Evolutionary conservation across 2,329 filamentous ascomycete species (phyloP), one percentile per base, ranked within the genome.

Genomic region (Pseudogymnoascus pannorum): DNA sequence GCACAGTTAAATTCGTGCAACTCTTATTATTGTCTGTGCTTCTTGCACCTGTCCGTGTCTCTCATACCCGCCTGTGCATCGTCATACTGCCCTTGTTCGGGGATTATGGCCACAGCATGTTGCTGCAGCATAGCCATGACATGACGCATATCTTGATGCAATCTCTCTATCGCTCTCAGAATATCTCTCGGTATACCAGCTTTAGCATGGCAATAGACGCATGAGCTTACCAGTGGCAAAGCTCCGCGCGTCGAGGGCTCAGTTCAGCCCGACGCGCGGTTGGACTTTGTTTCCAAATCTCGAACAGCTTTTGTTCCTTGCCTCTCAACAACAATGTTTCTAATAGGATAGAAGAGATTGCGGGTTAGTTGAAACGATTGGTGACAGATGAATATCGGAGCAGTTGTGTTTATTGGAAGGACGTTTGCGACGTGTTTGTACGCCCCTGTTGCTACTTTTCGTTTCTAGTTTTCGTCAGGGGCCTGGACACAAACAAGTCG

Each of bases 401-500:
- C 24, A 16, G 24, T 16, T 54, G 24, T 31, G 48, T 54, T 54
- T 31, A 54, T 54, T 31, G 29, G 26, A 31, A 18, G 20, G 26
- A 54, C 48, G 48, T 54, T 54, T 54, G 48, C 48, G 48, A 31
- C 24, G 48, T 54, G 48, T 54, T 54, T 54, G 48, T 54, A 54
- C 48, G 48, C 48, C 48, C 26, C 48, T 54, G 18, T 54, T 54
- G 5, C 48, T 54, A 11, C 48, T 54, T 54, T 51, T 54, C 48
- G 26, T 54, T 54, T 54, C 48, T 31, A 31, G 48, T 54, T 54
- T 54, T 54, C 48, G 48, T 54, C 48, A 54, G 48, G 44, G 48
- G 48, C 48, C 48, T 26, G 24, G 31, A 31, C 48, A 54, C 18
- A 26, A 20, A 54, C 44, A 54, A 18, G 48, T 31, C 48, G 31